Conservation (phyloP, 345 rosid genomes). For the Ceriops zippeliana region DNA sequence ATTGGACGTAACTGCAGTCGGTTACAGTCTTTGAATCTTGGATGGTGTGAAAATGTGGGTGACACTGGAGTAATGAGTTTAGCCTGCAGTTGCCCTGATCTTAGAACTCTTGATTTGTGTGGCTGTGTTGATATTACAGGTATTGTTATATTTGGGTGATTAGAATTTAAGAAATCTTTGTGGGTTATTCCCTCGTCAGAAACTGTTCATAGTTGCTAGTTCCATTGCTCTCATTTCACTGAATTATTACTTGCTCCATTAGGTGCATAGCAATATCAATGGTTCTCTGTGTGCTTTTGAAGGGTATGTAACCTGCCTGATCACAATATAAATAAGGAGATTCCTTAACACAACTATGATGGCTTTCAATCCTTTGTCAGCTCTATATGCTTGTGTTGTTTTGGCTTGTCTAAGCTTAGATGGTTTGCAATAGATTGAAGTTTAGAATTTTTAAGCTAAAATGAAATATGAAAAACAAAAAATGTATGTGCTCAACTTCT, state of each 20-base stretch:
- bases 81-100: constrained; percentile 89
- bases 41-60: constrained; percentile 92
- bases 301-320: neutral
- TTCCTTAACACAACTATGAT: neutral
- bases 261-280: neutral
- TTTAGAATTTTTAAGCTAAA: too few relatives aligned
- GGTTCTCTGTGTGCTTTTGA: neutral
- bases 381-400: too few relatives aligned
- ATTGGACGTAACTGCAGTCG: constrained; percentile 72
- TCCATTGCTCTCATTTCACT: neutral
- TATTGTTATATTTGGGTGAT: constrained; percentile 19
- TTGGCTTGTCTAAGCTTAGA: too few relatives aligned
- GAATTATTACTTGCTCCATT: neutral
- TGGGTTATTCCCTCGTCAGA: neutral
- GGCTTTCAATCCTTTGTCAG: too few relatives aligned
- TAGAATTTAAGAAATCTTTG: neutral
- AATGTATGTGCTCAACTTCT: too few relatives aligned
- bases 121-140: constrained; percentile 85
- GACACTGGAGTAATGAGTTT: constrained; percentile 81
- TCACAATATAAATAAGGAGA: too few relatives aligned
- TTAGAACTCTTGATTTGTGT: constrained; percentile 73
- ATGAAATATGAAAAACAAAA: too few relatives aligned
- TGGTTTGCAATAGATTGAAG: too few relatives aligned
- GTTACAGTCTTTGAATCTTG: constrained; percentile 74
- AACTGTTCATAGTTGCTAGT: neutral